Evolutionary conservation across 768 basidiomycete species (phyloP), one percentile per base, ranked within the genome.

Genomic region (Trametes punicea): DNA sequence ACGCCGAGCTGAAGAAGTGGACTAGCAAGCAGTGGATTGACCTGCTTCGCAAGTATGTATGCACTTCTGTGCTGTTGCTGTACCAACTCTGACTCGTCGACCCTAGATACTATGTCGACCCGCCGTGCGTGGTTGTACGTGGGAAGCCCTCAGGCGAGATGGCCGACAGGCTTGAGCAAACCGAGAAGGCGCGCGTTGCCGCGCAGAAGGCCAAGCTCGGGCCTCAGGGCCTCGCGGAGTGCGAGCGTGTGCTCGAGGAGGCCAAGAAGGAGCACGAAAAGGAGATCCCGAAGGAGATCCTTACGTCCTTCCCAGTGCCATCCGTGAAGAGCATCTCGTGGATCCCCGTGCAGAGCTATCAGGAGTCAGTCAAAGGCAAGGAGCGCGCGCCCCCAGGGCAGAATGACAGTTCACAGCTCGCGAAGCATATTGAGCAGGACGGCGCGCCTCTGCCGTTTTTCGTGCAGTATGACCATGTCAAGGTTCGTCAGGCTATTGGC

Each of bases 401-500:
- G 46, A 11, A 45, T 4, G 71, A 73, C 40, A 70, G 73, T 31
- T 71, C 73, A 6, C 74, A 76, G 6, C 75, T 97, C 20, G 75
- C 79, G 53, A 75, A 75, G 55, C 81, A 89, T 65, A 75, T 99
- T 23, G 76, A 81, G 49, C 68, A 73, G 2, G 93, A 97, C 62
- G 87, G 86, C 3, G 67, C 76, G 2, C 68, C 79, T 3, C 68
- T 95, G 30, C 84, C 96, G 6, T 95, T 93, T 74, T 95, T 94
- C 68, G 83, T 96, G 9, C 88, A 97, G 66, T 99, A 92, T 65
- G 90, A 97, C 64, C 91, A 95, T 69, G 93, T 96, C 45, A 82
- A 93, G 76, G 94, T 90, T 46, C 38, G 70, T 72, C 20, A 2
- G 25, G 23, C 20, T 31, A 52, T 25, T 26, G 11, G 25, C 20